phyloP scores from a whole-genome alignment of 768 basidiomycete genomes.

The Dictyophora rubrovolvata region DNA sequence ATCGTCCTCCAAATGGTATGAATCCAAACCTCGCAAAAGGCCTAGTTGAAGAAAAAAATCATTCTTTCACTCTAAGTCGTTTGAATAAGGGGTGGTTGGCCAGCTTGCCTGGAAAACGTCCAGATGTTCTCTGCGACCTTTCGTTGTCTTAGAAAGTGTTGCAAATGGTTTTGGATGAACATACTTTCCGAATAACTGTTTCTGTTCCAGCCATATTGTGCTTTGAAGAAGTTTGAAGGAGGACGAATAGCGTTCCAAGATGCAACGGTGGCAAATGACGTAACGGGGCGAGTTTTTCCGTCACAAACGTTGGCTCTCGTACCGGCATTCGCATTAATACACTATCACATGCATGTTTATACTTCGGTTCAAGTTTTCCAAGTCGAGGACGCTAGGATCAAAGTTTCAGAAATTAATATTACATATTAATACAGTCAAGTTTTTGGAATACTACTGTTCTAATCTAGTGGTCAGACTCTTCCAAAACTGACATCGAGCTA shows the following conservation, averaged over 20 bases:
- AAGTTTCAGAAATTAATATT: too few species aligned
- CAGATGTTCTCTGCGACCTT: slow-evolving; percentile 45
- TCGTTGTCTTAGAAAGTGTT: neutral
- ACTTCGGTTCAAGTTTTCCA: too few species aligned
- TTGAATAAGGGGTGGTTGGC: slow-evolving; percentile 6
- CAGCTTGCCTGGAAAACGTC: slow-evolving; percentile 47
- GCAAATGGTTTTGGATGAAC: neutral
- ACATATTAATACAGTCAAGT: too few species aligned
- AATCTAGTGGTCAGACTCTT: neutral
- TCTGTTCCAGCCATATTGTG: neutral
- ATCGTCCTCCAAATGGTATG: slow-evolving; percentile 71
- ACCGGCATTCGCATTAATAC: too few species aligned
- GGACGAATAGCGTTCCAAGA: neutral
- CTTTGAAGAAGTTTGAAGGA: neutral
- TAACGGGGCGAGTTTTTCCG: neutral
- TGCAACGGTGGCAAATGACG: neutral
- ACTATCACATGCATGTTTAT: too few species aligned
- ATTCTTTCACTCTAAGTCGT: too few species aligned
- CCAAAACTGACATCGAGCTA: slow-evolving; percentile 9
- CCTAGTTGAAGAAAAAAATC: slow-evolving; percentile 21
- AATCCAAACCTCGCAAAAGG: slow-evolving; percentile 59
- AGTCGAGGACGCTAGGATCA: too few species aligned
- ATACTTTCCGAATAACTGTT: neutral
- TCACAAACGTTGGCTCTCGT: too few species aligned
- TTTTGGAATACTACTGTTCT: neutral